phyloP scores from a whole-genome alignment of 2,329 filamentous ascomycete species.

The Knoxdaviesia proteae region DNA sequence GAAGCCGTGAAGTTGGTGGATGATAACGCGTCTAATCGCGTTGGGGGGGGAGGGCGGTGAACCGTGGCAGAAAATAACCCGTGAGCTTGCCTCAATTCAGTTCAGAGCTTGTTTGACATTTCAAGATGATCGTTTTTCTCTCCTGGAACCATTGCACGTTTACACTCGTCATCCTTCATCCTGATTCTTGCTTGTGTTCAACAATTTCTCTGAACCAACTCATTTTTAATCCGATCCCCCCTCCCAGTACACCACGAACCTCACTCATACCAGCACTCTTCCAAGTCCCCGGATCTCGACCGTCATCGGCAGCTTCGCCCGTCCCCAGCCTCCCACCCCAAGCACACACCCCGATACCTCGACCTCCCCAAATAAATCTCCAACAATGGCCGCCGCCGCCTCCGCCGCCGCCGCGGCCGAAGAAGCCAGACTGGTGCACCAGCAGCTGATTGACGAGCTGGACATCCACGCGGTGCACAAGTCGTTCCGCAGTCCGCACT shows the following conservation, averaged over 20 bases:
- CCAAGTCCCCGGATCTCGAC: too few species aligned
- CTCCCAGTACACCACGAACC: background rate
- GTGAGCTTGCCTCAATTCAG: too few species aligned
- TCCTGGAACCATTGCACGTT: background rate
- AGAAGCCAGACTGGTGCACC: slow-evolving; percentile 61
- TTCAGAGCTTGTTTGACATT: too few species aligned
- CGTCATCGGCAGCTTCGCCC: too few species aligned
- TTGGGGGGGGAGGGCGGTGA: slow-evolving; percentile 3
- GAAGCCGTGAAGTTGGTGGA: too few species aligned
- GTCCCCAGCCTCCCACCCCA: too few species aligned
- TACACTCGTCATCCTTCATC: background rate
- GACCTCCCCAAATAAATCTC: slow-evolving; percentile 4
- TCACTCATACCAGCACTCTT: background rate
- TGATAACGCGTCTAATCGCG: too few species aligned
- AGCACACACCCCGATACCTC: too few species aligned
- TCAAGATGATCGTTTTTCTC: too few species aligned
- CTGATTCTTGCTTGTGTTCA: background rate
- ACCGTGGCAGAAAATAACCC: slow-evolving; percentile 1
- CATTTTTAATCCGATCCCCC: background rate
- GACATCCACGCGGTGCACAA: slow-evolving; percentile 76
- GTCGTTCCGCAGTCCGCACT: slow-evolving; percentile 73
- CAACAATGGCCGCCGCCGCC: slow-evolving; percentile 14
- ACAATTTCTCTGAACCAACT: background rate
- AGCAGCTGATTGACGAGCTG: slow-evolving; percentile 70
- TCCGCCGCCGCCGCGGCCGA: slow-evolving; percentile 42